Conservation (phyloP, 345 rosid genomes). For the Triadica sebifera region DNA sequence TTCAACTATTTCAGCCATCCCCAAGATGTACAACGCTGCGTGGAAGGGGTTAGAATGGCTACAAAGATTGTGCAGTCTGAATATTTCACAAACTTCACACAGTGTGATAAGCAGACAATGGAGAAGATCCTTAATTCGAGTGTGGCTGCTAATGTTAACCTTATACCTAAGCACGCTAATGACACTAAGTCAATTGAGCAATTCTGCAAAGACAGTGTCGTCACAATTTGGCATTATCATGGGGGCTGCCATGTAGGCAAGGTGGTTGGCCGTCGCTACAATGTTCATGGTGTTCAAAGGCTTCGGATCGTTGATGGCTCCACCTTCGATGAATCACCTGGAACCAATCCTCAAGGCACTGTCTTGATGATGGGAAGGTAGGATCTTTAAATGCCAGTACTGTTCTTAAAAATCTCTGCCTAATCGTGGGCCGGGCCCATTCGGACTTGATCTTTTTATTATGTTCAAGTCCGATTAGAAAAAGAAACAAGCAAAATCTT, state of each 20-base stretch:
- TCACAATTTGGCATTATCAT: conserved; percentile 97
- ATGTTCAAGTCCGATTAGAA: too few relatives aligned
- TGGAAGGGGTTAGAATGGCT: conserved; percentile 60
- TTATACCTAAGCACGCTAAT: conserved; percentile 65
- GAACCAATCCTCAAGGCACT: conserved; percentile 98
- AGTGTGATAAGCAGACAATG: conserved; percentile 40
- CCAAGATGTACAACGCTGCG: conserved; percentile 64
- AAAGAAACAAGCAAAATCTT: too few relatives aligned
- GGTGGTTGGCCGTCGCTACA: conserved; percentile 55
- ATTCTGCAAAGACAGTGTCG: conserved; percentile 90
- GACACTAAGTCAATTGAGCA: conserved; percentile 88
- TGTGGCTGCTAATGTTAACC: conserved; percentile 71
- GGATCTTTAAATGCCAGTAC: neutral
- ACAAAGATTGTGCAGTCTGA: conserved; percentile 60
- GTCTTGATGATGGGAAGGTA: conserved; percentile 99
- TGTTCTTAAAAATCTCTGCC: neutral
- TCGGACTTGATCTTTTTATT: too few relatives aligned
- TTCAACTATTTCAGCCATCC: conserved; percentile 94
- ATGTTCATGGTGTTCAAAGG: conserved; percentile 64
- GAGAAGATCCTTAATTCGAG: conserved; percentile 72
- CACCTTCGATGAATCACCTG: conserved; percentile 70
- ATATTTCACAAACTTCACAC: conserved; percentile 59
- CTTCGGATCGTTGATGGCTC: conserved; percentile 89
- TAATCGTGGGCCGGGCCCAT: too few relatives aligned
- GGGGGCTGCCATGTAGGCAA: conserved; percentile 88